Base-by-base conservation (phyloP, 164 flowering plant genomes). In the Aristolochia contorta region DNA sequence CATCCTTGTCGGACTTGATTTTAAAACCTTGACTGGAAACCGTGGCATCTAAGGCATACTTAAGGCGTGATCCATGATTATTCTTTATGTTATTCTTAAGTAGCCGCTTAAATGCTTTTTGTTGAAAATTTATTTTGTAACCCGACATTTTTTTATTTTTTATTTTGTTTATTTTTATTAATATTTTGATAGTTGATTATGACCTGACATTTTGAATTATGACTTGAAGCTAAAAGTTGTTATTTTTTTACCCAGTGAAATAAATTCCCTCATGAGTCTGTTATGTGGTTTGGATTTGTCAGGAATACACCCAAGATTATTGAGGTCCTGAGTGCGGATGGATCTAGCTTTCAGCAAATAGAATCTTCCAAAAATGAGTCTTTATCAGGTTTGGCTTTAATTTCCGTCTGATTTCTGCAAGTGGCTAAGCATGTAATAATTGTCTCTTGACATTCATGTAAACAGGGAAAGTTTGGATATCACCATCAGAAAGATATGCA, bases 401-500 rank as follows among this genome's bases (percentile, higher is more conserved):
- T 16, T 32, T 54, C 62, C 59, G 43, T 16, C 30, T 51, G 50
- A 20, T 55, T 27, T 30, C 53, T 49, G 16, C 15, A 25, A 25
- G 12, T 27, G 2, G 5, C 27, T 23, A 13, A 12, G 16, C 16
- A 21, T 22, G 1, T 24, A 4, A 14, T 53, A 16, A 14, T 21
- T 16, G 30, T 18, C 2, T 21, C 22, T 52, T 52, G 7, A 12
- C 27, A 15, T 27, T 53, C 30, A 41, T 54, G 16, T 57, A 24
- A 43, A 54, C 85, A 89, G 99, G 87, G 47, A 88, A 82, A 75
- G 58, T 63, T 21, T 80, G 79, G 82, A 77, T 83, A 56, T 83
- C 90, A 45, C 96, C 91, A 25, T 63, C 88, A 25, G 85, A 82
- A 71, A 82, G 91, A 86, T 93, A 93, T 75, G 99, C 97, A 27